Percentiles rank a stretch among this genome's conserved stretches.
These are phyloP conservation scores for Yamadazyma mexicana DNA, from an alignment of 1,139 yeast species.

Conservation along the genomic window DNA sequence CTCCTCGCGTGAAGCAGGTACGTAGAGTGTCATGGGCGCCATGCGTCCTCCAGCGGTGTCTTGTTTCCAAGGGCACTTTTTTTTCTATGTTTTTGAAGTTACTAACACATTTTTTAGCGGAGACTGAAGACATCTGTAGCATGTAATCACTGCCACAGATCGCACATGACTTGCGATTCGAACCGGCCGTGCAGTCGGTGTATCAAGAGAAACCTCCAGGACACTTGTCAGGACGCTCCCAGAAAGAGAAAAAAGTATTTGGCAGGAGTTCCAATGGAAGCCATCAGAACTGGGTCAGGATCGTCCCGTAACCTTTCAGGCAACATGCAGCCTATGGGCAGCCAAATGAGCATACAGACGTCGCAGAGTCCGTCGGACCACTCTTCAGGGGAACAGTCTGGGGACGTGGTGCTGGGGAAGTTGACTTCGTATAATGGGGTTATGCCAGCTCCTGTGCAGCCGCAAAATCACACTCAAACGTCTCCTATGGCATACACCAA, in stretches of 20 bases:
- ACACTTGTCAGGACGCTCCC: slow-evolving; percentile 87
- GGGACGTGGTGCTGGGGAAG: not conserved
- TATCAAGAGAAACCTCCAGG: slow-evolving; percentile 62
- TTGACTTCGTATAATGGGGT: not conserved
- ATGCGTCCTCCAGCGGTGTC: no score
- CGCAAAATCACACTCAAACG: not conserved
- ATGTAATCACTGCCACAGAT: slow-evolving; percentile 81
- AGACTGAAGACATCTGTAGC: slow-evolving; percentile 73
- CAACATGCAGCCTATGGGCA: not conserved
- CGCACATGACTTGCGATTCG: slow-evolving; percentile 86
- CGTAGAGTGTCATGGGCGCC: not conserved
- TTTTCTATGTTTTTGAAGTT: no score
- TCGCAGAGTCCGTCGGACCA: not conserved
- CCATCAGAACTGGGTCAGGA: not conserved
- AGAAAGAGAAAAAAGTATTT: slow-evolving; percentile 83
- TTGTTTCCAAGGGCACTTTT: no score
- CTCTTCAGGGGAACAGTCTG: not conserved
- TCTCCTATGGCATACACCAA: not conserved
- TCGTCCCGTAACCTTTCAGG: not conserved
- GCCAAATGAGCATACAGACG: slow-evolving; percentile 1
- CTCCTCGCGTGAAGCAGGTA: slow-evolving; percentile 1
- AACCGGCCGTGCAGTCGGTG: slow-evolving; percentile 84
- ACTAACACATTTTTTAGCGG: slow-evolving; percentile 21
- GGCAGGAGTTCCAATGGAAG: slow-evolving; percentile 46
- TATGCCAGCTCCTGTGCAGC: not conserved